A percentile compares a stretch with the other conserved stretches of the same genome.
These are phyloP conservation scores for Talaromyces sp. DNA, from an alignment of 2,329 filamentous ascomycete genomes.

Conservation along the genomic window DNA sequence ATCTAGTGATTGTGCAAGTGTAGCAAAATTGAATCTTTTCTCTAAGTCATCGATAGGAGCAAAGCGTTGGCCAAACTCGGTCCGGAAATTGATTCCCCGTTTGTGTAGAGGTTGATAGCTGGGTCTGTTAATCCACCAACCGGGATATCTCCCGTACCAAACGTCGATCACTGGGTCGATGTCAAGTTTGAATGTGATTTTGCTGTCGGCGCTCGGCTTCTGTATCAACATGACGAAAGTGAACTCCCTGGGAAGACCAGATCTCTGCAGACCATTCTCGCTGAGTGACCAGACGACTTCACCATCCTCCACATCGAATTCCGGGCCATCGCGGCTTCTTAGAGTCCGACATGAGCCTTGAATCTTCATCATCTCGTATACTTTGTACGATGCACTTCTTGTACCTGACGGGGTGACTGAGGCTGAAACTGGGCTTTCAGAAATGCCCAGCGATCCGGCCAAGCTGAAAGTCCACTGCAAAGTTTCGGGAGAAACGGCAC, in stretches of 20 bases:
- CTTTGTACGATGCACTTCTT: constrained; percentile 41
- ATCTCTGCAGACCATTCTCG: constrained; percentile 49
- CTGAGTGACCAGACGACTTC: constrained; percentile 52
- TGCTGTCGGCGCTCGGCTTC: constrained; percentile 42
- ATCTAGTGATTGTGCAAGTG: constrained; percentile 40
- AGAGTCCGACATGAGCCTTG: constrained; percentile 47
- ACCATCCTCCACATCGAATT: constrained; percentile 43
- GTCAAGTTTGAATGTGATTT: constrained; percentile 40
- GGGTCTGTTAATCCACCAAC: constrained; percentile 33
- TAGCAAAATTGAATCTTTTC: constrained; percentile 48
- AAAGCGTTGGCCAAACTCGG: constrained; percentile 46
- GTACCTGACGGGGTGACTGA: constrained; percentile 43
- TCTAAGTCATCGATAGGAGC: constrained; percentile 30
- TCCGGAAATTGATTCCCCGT: constrained; percentile 38
- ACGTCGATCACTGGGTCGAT: constrained; percentile 43
- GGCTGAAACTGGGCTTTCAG: constrained; percentile 44
- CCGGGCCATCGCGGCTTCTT: constrained; percentile 32
- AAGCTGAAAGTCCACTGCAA: constrained; percentile 50
- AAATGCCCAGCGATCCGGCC: constrained; percentile 46
- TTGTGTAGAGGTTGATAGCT: constrained; percentile 40
- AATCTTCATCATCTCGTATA: constrained; percentile 52
- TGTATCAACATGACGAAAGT: constrained; percentile 51
- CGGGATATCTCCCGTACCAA: constrained; percentile 43
- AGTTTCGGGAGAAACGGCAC: constrained; percentile 47
- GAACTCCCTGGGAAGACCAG: constrained; percentile 51